Evolutionary conservation across 1,284 basidiomycete species (phyloP), one percentile per base, ranked within the genome.

Genomic region (Prillingera fragicola): DNA sequence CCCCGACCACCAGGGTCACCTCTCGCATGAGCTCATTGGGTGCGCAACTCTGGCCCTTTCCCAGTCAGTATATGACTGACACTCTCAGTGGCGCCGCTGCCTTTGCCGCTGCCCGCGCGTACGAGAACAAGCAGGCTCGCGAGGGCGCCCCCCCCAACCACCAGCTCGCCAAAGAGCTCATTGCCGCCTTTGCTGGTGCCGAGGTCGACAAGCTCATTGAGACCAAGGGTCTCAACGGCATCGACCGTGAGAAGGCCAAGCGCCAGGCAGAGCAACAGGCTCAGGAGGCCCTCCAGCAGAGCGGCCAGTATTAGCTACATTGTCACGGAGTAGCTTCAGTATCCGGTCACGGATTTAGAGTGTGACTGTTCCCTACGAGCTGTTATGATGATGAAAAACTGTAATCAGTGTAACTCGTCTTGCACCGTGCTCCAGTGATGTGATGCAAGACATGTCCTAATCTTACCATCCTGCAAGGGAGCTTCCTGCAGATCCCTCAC

Each of bases 201-300:
- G 65, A 70, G 53, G 64, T 64, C 28, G 70, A 71, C 60, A 61
- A 60, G 59, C 59, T 71, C 35, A 56, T 68, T 57, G 69, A 69
- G 56, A 70, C 66, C 46, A 63, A 67, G 48, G 69, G 65, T 38
- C 60, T 69, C 38, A 55, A 67, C 57, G 47, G 40, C 5, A 55
- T 55, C 41, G 67, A 69, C 56, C 54, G 55, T 35, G 63, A 67
- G 48, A 54, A 63, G 50, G 67, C 62, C 54, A 65, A 69, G 56
- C 51, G 58, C 38, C 59, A 62, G 43, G 60, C 56, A n/a, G n/a
- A n/a, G n/a, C n/a, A n/a, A n/a, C n/a, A n/a, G n/a, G n/a, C n/a
- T n/a, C n/a, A n/a, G n/a, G n/a, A n/a, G n/a, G n/a, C n/a, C n/a
- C n/a, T n/a, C n/a, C n/a, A n/a, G n/a, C n/a, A n/a, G n/a, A n/a